Evolutionary conservation across 2,329 filamentous ascomycete genomes (phyloP).

Genomic region (Hyphodiscus sp.): DNA sequence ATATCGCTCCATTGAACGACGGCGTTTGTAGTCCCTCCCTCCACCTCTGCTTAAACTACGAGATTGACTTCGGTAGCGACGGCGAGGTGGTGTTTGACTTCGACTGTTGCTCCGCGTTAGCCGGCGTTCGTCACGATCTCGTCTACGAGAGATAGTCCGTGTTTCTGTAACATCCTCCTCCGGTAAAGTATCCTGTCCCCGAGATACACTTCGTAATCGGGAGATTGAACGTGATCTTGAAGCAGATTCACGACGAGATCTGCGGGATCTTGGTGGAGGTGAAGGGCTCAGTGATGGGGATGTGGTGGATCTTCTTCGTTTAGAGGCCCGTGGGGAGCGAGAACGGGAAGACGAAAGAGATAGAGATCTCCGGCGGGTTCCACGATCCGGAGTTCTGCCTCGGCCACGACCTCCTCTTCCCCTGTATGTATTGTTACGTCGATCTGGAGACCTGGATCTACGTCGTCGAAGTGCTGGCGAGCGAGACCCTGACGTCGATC

Average conservation of each 20-base stretch:
- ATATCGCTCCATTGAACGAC: slow-evolving; percentile 30
- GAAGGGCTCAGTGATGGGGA: slow-evolving; percentile 26
- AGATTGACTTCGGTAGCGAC: slow-evolving; percentile 22
- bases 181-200: slow-evolving; percentile 21
- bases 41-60: slow-evolving; percentile 24
- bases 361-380: slow-evolving; percentile 25
- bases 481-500: slow-evolving; percentile 27
- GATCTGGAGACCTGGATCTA: slow-evolving; percentile 27
- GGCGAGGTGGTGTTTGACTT: slow-evolving; percentile 27
- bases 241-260: slow-evolving; percentile 19
- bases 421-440: slow-evolving; percentile 21
- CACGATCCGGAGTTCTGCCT: slow-evolving; percentile 28
- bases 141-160: slow-evolving; percentile 18
- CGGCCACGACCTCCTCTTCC: slow-evolving; percentile 25
- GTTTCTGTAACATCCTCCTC: slow-evolving; percentile 15
- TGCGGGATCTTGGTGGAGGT: slow-evolving; percentile 24
- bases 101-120: slow-evolving; percentile 31
- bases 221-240: slow-evolving; percentile 23
- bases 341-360: slow-evolving; percentile 20
- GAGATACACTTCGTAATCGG: slow-evolving; percentile 16
- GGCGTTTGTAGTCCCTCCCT: slow-evolving; percentile 26
- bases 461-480: slow-evolving; percentile 26
- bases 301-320: slow-evolving; percentile 26
- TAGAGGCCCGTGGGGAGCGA: slow-evolving; percentile 22
- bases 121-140: slow-evolving; percentile 27